phyloP scores from a whole-genome alignment of 345 rosid species.

The Punica granatum region DNA sequence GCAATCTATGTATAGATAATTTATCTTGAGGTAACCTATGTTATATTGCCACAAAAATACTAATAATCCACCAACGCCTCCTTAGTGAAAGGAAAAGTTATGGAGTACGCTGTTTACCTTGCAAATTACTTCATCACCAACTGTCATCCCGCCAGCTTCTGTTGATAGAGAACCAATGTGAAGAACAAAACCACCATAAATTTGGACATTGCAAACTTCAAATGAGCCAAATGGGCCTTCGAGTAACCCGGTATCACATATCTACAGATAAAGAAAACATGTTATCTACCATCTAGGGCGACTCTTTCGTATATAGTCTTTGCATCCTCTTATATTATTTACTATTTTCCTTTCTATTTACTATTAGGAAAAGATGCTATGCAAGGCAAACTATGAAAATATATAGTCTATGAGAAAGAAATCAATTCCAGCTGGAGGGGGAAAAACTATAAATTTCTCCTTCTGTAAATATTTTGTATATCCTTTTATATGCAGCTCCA shows the following conservation, averaged over 20 bases:
- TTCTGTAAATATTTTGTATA: too few species aligned
- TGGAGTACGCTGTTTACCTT: slow-evolving; percentile 38
- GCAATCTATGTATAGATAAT: too few species aligned
- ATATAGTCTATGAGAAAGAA: background rate
- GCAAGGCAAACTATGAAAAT: background rate
- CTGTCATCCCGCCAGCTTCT: slow-evolving; percentile 34
- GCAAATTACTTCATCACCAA: slow-evolving; percentile 69
- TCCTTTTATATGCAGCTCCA: too few species aligned
- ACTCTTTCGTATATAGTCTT: background rate
- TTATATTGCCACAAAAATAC: too few species aligned
- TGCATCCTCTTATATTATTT: background rate
- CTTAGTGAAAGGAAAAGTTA: too few species aligned
- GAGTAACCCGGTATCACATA: slow-evolving; percentile 69
- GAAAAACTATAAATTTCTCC: background rate
- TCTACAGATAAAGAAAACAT: slow-evolving; percentile 27
- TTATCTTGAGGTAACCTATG: too few species aligned
- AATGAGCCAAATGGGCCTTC: slow-evolving; percentile 75
- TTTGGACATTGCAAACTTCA: slow-evolving; percentile 76
- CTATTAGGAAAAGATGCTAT: background rate
- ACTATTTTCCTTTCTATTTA: background rate
- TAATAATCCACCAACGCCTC: too few species aligned
- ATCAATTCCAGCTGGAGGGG: background rate
- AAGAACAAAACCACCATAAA: slow-evolving; percentile 84
- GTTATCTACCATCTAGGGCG: background rate
- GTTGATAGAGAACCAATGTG: slow-evolving; percentile 66